Base-by-base conservation (phyloP, 768 basidiomycete genomes). In the Lactarius hengduanensis region DNA sequence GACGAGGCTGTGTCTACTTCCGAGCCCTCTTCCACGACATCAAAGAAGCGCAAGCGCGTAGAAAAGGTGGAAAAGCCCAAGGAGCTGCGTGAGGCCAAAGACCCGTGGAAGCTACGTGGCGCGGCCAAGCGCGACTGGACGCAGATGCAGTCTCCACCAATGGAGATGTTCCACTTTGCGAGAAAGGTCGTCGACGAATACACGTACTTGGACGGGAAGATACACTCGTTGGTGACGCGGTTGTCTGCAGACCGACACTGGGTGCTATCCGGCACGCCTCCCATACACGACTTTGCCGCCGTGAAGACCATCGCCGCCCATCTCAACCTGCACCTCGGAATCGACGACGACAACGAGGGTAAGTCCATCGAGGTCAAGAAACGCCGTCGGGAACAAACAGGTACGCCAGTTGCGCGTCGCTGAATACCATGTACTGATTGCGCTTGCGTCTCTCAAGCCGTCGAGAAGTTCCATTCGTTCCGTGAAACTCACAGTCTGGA, bases 221-320 rank as follows among this genome's bases (percentile, higher is more conserved):
- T 88, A 8, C 89, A 91, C 68, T 82, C 91, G 3, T 81, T 94
- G 71, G 83, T 96, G 43, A 92, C 91, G 3, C 84, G 83, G 57
- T 77, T 96, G 26, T 85, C 86, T 13, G 88, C 92, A 0, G 87
- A 89, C 59, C 83, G 92, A 54, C 90, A 88, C 63, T 98, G 96
- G 96, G 92, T 98, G 7, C 82, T 98, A n/a, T 98, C 96, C 2
- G 96, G 96, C 15, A 98, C 96, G 28, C 96, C 96, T 9, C 95
- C 95, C 0, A 89, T 94, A 62, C 89, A 91, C 64, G 92, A 96
- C 75, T 97, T 98, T 74, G 88, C 86, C 1, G 88, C 94, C 2
- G 78, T 98, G 70, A 94, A 96, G 78, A 94, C 91, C 3, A 96
- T 96, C 63, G 89, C 92, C 3, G 89, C 89, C 1, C 92, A 96